phyloP scores from a whole-genome alignment of 2,329 filamentous ascomycete genomes.

The Mycogone perniciosa region DNA sequence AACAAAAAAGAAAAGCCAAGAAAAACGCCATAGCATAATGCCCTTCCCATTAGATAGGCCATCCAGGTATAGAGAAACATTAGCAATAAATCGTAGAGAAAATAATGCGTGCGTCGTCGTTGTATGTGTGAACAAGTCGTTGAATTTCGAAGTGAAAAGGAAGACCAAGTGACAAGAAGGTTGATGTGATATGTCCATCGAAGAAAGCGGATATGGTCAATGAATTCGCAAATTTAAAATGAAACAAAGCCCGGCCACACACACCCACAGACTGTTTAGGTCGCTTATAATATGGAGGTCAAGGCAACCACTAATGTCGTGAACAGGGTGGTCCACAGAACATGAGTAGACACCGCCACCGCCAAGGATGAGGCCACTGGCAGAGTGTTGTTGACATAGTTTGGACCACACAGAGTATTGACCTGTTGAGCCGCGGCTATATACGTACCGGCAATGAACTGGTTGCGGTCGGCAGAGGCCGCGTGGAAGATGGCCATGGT shows the following conservation, averaged over 20 bases:
- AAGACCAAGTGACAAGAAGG: too few species aligned
- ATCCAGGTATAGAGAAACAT: background rate
- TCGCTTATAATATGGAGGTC: too few species aligned
- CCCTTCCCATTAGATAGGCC: background rate
- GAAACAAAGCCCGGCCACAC: background rate
- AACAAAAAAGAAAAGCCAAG: too few species aligned
- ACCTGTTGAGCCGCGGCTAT: slow-evolving; percentile 63
- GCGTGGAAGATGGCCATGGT: slow-evolving; percentile 77
- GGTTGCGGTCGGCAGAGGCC: slow-evolving; percentile 58
- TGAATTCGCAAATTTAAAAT: too few species aligned
- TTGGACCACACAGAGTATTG: slow-evolving; percentile 56
- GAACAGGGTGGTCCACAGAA: background rate
- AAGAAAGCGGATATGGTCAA: too few species aligned
- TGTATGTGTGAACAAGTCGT: slow-evolving; percentile 1
- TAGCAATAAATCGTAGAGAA: background rate
- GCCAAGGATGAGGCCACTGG: slow-evolving; percentile 28
- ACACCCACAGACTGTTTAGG: background rate
- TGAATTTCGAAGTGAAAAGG: too few species aligned
- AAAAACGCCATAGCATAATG: background rate
- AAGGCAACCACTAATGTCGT: too few species aligned
- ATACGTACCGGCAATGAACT: slow-evolving; percentile 66
- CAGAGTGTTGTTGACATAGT: slow-evolving; percentile 52
- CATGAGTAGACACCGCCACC: slow-evolving; percentile 2
- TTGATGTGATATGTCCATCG: too few species aligned
- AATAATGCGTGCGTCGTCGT: background rate